phyloP scores from a whole-genome alignment of 2,329 filamentous ascomycete species.

The Metarhizium sp. region DNA sequence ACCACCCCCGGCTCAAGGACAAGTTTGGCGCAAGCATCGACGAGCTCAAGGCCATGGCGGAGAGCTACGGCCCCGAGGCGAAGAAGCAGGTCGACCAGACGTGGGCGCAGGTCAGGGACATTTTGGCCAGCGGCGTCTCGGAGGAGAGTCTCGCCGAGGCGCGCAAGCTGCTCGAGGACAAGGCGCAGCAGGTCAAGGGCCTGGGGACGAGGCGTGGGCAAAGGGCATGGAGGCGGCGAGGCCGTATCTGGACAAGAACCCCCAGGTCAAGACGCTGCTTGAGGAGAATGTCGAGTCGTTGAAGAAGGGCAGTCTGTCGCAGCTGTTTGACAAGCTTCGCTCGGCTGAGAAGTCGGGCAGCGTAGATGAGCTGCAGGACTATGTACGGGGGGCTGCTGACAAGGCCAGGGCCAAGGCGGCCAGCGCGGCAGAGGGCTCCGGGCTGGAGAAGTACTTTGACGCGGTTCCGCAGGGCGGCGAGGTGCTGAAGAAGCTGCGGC shows the following conservation, averaged over 20 bases:
- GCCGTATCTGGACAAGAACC: slow-evolving; percentile 66
- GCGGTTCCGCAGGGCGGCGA: slow-evolving; percentile 55
- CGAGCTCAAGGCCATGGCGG: slow-evolving; percentile 59
- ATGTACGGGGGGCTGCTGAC: slow-evolving; percentile 21
- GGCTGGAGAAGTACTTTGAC: slow-evolving; percentile 54
- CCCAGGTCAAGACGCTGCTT: slow-evolving; percentile 62
- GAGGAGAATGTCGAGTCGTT: slow-evolving; percentile 61
- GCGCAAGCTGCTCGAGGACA: slow-evolving; percentile 57
- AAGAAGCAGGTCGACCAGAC: slow-evolving; percentile 69
- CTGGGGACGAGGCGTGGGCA: slow-evolving; percentile 62
- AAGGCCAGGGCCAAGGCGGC: slow-evolving; percentile 8
- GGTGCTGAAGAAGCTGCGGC: slow-evolving; percentile 55
- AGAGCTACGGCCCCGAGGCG: slow-evolving; percentile 63
- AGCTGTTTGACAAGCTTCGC: slow-evolving; percentile 55
- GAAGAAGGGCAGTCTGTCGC: slow-evolving; percentile 55
- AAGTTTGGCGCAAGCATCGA: slow-evolving; percentile 60
- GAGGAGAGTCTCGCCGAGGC: slow-evolving; percentile 43
- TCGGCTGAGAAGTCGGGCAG: slow-evolving; percentile 53
- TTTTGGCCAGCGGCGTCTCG: slow-evolving; percentile 53
- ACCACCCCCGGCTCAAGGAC: slow-evolving; percentile 65
- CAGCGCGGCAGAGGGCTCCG: slow-evolving; percentile 29
- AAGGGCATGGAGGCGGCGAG: slow-evolving; percentile 63
- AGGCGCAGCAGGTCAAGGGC: slow-evolving; percentile 55
- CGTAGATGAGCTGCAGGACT: slow-evolving; percentile 31
- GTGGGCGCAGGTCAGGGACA: slow-evolving; percentile 55